Evolutionary conservation across 352 stramenopile genomes (phyloP).

Genomic region (Phytopythium vexans): DNA sequence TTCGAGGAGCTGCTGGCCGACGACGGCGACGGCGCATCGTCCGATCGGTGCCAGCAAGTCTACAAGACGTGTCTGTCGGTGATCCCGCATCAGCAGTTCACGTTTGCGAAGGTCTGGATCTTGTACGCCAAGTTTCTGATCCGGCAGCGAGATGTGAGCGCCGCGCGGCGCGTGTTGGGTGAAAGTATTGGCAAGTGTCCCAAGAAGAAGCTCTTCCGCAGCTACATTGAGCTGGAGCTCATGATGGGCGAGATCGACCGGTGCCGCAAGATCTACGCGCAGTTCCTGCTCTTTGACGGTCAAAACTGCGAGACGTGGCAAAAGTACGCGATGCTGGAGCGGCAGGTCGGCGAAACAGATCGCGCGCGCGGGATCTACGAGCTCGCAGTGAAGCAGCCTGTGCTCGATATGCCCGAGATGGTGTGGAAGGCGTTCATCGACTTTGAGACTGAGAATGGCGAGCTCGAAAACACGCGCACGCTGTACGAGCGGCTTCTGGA

Average conservation of each 20-base stretch:
- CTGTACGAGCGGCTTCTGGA: conserved; percentile 97
- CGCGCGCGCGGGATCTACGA: conserved; percentile 95
- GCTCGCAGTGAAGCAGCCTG: conserved; percentile 92
- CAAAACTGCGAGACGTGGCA: conserved; percentile 95
- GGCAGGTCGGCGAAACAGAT: conserved; percentile 93
- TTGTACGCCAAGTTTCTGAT: conserved; percentile 97
- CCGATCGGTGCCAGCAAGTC: conserved; percentile 87
- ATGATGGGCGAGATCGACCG: conserved; percentile 98
- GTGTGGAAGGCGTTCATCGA: conserved; percentile 99
- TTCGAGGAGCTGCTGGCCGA: conserved; percentile 95
- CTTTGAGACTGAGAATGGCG: conserved; percentile 93
- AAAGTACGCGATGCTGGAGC: conserved; percentile 96
- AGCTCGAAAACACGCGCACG: conserved; percentile 82
- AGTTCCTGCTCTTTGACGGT: conserved; percentile 77
- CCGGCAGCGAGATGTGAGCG: conserved; percentile 90
- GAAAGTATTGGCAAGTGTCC: conserved; percentile 93
- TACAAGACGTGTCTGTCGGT: conserved; percentile 94
- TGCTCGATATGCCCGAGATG: conserved; percentile 98
- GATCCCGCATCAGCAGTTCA: conserved; percentile 96
- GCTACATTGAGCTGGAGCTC: conserved; percentile 95
- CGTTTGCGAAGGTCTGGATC: conserved; percentile 99
- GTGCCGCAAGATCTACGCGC: conserved; percentile 88
- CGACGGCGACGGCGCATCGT: conserved; percentile 35
- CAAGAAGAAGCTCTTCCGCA: conserved; percentile 91
- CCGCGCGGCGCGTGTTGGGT: conserved; percentile 91